Evolutionary conservation across 371 early-diverging fungal genomes (phyloP).

Genomic region (Mucor velutinosus): DNA sequence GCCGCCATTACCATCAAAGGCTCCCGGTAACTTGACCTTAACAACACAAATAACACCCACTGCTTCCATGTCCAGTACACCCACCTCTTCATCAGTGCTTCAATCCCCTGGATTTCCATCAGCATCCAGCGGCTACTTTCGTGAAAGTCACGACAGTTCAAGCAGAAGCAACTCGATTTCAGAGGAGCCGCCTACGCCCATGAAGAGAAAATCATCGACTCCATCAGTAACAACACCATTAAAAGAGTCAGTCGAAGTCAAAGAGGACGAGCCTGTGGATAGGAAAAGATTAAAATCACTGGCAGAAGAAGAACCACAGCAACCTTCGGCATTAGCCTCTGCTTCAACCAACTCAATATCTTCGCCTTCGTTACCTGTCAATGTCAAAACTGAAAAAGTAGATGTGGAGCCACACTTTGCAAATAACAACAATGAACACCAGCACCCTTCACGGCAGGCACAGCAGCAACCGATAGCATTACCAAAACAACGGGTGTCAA

Average conservation of each 20-base stretch:
- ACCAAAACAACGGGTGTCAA: neutral
- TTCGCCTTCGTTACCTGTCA: slow-evolving; percentile 1
- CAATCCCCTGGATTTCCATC: neutral
- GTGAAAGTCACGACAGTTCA: neutral
- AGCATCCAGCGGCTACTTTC: slow-evolving; percentile 11
- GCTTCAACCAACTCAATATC: neutral
- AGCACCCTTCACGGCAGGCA: neutral
- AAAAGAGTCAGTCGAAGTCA: neutral
- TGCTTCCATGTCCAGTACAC: slow-evolving; percentile 2
- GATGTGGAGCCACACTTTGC: neutral
- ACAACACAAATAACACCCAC: slow-evolving; percentile 2
- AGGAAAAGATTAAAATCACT: neutral
- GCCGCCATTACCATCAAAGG: slow-evolving; percentile 19
- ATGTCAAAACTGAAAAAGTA: neutral
- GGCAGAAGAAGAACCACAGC: neutral
- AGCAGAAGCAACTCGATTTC: slow-evolving; percentile 17
- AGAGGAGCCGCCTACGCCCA: neutral
- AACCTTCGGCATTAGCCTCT: neutral
- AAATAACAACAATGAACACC: neutral
- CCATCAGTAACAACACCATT: slow-evolving; percentile 3
- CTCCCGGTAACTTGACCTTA: neutral
- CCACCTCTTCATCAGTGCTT: slow-evolving; percentile 5
- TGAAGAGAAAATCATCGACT: neutral
- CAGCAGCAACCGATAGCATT: neutral
- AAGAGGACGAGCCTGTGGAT: neutral